Percentiles rank a stretch among this genome's conserved stretches.
phyloP scores from a whole-genome alignment of 2,329 filamentous ascomycete genomes.

The Colletotrichum sojae region DNA sequence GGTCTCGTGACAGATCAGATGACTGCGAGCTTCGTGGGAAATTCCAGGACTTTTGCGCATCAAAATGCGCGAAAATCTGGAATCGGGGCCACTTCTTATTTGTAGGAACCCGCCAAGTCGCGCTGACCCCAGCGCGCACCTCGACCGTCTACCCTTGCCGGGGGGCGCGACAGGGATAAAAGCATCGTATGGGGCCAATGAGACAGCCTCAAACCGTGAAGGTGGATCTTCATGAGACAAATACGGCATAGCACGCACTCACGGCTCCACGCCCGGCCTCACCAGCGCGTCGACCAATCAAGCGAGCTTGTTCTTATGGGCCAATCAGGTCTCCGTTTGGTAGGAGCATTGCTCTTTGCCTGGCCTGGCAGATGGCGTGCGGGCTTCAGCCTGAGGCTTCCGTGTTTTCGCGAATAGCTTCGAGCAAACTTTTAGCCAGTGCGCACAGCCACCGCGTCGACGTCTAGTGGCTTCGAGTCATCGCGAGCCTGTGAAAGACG shows the following conservation, averaged over 20 bases:
- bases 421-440: slow-evolving; percentile 4
- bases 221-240: slow-evolving; percentile 36
- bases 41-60: slow-evolving; percentile 40
- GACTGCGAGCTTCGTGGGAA: slow-evolving; percentile 39
- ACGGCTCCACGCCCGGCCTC: slow-evolving; percentile 21
- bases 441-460: slow-evolving; percentile 26
- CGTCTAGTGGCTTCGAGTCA: not conserved
- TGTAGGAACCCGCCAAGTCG: slow-evolving; percentile 53
- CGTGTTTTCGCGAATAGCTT: slow-evolving; percentile 33
- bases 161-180: slow-evolving; percentile 35
- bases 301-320: not conserved
- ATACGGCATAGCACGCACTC: slow-evolving; percentile 35
- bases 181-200: slow-evolving; percentile 6
- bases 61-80: slow-evolving; percentile 52
- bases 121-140: slow-evolving; percentile 31
- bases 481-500: no score
- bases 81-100: slow-evolving; percentile 59
- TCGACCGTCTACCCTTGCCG: slow-evolving; percentile 33
- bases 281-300: slow-evolving; percentile 32
- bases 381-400: slow-evolving; percentile 13
- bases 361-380: not conserved
- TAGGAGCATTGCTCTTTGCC: not conserved
- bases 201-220: not conserved
- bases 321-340: slow-evolving; percentile 27
- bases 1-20: slow-evolving; percentile 42